These are phyloP conservation scores for Trypanosoma rangeli DNA, from an alignment of 208 protist species.

Conservation along the genomic window DNA sequence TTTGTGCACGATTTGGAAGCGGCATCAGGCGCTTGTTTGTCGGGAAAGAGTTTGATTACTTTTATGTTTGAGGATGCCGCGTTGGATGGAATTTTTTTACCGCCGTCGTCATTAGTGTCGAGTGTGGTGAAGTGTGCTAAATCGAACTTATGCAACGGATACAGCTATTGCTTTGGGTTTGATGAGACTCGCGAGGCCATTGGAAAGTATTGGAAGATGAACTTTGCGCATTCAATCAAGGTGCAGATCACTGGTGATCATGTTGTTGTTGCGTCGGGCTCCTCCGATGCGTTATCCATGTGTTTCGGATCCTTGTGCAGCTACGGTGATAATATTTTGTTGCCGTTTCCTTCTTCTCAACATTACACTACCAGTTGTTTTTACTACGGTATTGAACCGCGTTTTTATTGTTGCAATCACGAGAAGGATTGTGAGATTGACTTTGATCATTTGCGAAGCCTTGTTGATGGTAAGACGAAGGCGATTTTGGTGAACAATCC, in stretches of 20 bases:
- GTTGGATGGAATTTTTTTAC: constrained; percentile 61
- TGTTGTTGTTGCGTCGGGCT: constrained; percentile 78
- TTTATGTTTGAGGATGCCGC: constrained; percentile 73
- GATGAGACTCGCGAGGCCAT: constrained; percentile 38
- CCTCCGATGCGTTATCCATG: constrained; percentile 88
- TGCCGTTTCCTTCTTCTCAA: constrained; percentile 89
- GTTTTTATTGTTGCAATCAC: constrained; percentile 80
- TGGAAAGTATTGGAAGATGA: constrained; percentile 33
- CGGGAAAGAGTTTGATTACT: constrained; percentile 37
- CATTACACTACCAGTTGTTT: constrained; percentile 91
- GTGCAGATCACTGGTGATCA: constrained; percentile 34
- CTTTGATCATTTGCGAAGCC: constrained; percentile 62
- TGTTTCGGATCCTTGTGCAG: constrained; percentile 74
- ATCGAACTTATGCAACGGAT: constrained; percentile 47
- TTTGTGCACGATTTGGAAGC: background rate
- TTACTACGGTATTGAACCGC: constrained; percentile 65
- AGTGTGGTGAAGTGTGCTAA: constrained; percentile 38
- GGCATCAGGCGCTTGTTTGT: background rate
- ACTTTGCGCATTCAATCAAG: constrained; percentile 20
- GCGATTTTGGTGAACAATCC: constrained; percentile 95
- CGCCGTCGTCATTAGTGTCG: constrained; percentile 31
- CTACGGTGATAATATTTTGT: constrained; percentile 88
- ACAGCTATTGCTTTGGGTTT: constrained; percentile 37
- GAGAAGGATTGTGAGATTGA: constrained; percentile 91
- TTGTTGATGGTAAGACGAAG: constrained; percentile 83